Evolutionary conservation across 1,139 yeast genomes (phyloP).

Genomic region (Yamadazyma blattariae): DNA sequence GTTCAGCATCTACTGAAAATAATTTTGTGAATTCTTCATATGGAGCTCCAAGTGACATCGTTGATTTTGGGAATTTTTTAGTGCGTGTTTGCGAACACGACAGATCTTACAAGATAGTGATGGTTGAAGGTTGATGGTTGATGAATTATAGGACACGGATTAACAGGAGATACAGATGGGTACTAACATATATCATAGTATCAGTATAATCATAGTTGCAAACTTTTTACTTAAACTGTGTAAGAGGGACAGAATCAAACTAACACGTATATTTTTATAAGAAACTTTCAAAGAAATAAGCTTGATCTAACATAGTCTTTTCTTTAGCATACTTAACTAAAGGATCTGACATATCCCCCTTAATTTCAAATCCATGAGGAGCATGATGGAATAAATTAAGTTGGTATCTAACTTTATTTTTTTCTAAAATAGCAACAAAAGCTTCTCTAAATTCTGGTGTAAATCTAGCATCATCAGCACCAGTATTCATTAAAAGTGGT

Average conservation of each 20-base stretch:
- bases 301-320: conserved; percentile 59
- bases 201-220: no score
- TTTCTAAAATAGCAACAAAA: conserved; percentile 51
- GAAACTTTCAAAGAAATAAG: conserved; percentile 20
- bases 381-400: conserved; percentile 60
- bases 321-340: conserved; percentile 63
- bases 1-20: conserved; percentile 22
- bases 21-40: conserved; percentile 28
- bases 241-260: not conserved
- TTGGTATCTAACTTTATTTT: conserved; percentile 47
- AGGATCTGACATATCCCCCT: conserved; percentile 64
- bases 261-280: no score
- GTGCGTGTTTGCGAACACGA: not conserved
- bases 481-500: conserved; percentile 69
- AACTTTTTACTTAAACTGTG: no score
- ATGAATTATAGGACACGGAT: no score
- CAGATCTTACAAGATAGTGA: not conserved
- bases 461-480: conserved; percentile 63
- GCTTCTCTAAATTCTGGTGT: conserved; percentile 55
- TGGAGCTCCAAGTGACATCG: conserved; percentile 22
- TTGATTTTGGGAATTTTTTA: not conserved
- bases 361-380: conserved; percentile 70
- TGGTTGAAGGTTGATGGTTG: not conserved
- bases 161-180: no score
- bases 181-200: no score